Base-by-base conservation (phyloP, 164 flowering plant genomes). In the Platanus orientalis region DNA sequence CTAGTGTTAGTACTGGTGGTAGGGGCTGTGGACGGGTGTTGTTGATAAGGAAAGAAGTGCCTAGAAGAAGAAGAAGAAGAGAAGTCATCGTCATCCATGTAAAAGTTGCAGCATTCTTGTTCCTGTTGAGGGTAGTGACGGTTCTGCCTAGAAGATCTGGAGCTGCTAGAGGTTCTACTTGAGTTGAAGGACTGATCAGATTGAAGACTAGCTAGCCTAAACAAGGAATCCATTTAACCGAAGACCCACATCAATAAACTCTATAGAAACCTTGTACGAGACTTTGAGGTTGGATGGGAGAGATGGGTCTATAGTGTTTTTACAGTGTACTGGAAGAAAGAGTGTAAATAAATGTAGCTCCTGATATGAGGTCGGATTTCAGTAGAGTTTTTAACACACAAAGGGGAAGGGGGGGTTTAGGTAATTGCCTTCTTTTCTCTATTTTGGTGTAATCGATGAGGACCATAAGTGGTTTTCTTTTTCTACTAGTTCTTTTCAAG, bases 21-120 rank as follows among this genome's bases (percentile, higher is more conserved):
- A 60, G 24, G 63, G 59, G 53, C 64, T 49, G 60, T 56, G 70
- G 16, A 52, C 57, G 44, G 29, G 75, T 70, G 21, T 70, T 58
- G 58, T 54, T 44, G 70, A 60, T 54, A 42, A 63, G 59, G 62
- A 67, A 24, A 62, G 69, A 50, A 63, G 61, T 59, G 63, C 47
- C 26, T 69, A 69, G 84, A 82, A 69, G 92, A 85, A 66, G 95
- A 89, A 65, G 95, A 89, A 65, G 97, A 88, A 59, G 96, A 86
- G 76, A 71, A 68, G 71, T 88, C 90, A 60, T 94, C 98, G 68
- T 94, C 93, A 82, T 91, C 99, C 99, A 94, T 91, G 99, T 82
- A 89, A 83, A 85, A 69, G 80, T 89, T 85, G 88, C 84, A 81
- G 96, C 99, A 89, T 86, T 89, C 96, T 84, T 85, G 81, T 60